Percentiles rank a stretch among this genome's conserved stretches.
Evolutionary conservation across 768 basidiomycete species (phyloP).

Genomic region (Russula olivacea): DNA sequence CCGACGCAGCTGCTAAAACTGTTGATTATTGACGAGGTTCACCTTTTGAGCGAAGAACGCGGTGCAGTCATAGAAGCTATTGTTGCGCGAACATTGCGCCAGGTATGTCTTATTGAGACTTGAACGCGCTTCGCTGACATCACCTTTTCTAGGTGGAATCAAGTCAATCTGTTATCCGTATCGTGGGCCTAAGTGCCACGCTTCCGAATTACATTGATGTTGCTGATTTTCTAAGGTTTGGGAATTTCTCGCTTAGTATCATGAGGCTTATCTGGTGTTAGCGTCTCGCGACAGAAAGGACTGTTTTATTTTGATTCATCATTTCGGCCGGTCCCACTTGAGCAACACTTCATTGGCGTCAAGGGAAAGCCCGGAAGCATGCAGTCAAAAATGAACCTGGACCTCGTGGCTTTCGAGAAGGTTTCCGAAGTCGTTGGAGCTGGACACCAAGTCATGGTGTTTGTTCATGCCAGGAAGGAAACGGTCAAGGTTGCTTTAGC

Average conservation of each 20-base stretch:
- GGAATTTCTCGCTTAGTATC: constrained; percentile 2
- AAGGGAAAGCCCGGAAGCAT: constrained; percentile 78
- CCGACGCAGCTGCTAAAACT: constrained; percentile 72
- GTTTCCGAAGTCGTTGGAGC: constrained; percentile 80
- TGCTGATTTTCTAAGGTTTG: constrained; percentile 85
- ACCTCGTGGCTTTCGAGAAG: constrained; percentile 84
- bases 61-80: constrained; percentile 98
- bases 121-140: neutral
- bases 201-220: constrained; percentile 97
- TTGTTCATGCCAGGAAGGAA: constrained; percentile 97
- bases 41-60: constrained; percentile 94
- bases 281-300: constrained; percentile 80
- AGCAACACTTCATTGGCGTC: constrained; percentile 94
- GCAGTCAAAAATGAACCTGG: constrained; percentile 76
- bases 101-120: constrained; percentile 40
- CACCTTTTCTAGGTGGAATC: constrained; percentile 71
- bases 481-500: constrained; percentile 88
- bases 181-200: constrained; percentile 94
- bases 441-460: constrained; percentile 99
- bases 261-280: constrained; percentile 31
- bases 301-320: constrained; percentile 98
- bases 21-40: constrained; percentile 96
- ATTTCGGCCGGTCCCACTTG: constrained; percentile 92
- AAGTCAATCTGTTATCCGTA: constrained; percentile 90
- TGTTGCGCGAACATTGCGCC: constrained; percentile 89